Conservation (phyloP, 2,329 filamentous ascomycete genomes). For the Aspergillus arachidicola region DNA sequence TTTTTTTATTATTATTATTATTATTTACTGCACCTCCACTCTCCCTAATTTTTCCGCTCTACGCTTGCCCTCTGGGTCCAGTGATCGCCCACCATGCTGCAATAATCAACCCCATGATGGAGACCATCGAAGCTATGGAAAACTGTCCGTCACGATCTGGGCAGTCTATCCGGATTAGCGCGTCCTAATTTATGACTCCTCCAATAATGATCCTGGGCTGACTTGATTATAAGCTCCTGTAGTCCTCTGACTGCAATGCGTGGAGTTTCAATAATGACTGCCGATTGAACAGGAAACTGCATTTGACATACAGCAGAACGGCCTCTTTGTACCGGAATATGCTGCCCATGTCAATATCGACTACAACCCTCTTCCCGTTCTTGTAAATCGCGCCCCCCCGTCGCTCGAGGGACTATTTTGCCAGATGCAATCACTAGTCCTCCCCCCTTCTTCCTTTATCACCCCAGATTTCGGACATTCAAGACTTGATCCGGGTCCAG, state of each 20-base stretch:
- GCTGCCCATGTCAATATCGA: constrained; percentile 26
- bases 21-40: constrained; percentile 2
- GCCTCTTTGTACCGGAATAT: constrained; percentile 29
- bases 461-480: constrained; percentile 40
- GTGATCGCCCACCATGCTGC: constrained; percentile 42
- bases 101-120: constrained; percentile 37
- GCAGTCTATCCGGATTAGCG: constrained; percentile 37
- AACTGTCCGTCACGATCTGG: constrained; percentile 41
- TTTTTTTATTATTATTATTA: constrained; percentile 4
- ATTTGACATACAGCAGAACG: constrained; percentile 17
- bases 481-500: constrained; percentile 37
- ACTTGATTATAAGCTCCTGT: constrained; percentile 39
- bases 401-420: constrained; percentile 15
- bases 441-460: constrained; percentile 41
- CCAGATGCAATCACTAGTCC: constrained; percentile 47
- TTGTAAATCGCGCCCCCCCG: constrained; percentile 26
- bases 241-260: constrained; percentile 23
- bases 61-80: constrained; percentile 34
- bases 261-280: constrained; percentile 27
- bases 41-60: constrained; percentile 17
- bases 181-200: constrained; percentile 42
- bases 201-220: constrained; percentile 34
- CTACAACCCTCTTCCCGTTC: constrained; percentile 23
- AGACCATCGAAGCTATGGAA: constrained; percentile 40
- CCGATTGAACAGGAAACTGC: constrained; percentile 27